Base-by-base conservation (phyloP, 2,329 filamentous ascomycete genomes). In the Neonectria neomacrospora region DNA sequence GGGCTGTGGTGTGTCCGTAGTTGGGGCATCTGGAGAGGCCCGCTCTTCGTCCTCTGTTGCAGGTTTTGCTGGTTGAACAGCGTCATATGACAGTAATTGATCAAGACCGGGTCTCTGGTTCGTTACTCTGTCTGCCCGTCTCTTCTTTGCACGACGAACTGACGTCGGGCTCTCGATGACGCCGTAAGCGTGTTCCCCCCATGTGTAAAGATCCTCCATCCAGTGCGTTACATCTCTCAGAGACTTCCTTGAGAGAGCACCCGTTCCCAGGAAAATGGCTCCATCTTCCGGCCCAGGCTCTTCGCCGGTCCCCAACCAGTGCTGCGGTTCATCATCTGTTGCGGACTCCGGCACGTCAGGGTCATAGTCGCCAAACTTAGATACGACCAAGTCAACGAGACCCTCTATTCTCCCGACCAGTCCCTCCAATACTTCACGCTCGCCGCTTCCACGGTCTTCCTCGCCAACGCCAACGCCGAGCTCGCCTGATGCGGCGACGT, bases 391-490 rank as follows among this genome's bases (percentile, higher is more conserved):
- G 78, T 99, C 96, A 6, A 97, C 86, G 41, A 99, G 83, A 1
- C 96, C 96, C 54, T 96, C 90, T 23, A 93, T 92, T 58, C 92
- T 85, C 10, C 85, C 85, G 1, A 93, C 88, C 65, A 97, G 88
- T n/a, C 93, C 93, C 77, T 98, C 95, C 1, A 99, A 82, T 0
- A 98, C 95, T 71, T 96, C 95, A 71, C 95, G 86, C 80, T 98
- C 95, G 32, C 94, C 94, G 75, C 95, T 97, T 5, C 95, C 95
- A 76, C 94, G 91, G 58, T 97, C 93, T 80, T 98, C 96, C 76
- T 98, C 96, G 18, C 96, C 96, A 1, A 98, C 96, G 0, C 96
- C 96, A 48, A 97, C 88, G 16, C 96, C 96, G 26, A 98, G 86
- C 79, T 98, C 95, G 18, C 96, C 95, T 34, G 93, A 94, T 7